Base-by-base conservation (phyloP, 192 early-diverging fungal genomes). In the Podila epigama region DNA sequence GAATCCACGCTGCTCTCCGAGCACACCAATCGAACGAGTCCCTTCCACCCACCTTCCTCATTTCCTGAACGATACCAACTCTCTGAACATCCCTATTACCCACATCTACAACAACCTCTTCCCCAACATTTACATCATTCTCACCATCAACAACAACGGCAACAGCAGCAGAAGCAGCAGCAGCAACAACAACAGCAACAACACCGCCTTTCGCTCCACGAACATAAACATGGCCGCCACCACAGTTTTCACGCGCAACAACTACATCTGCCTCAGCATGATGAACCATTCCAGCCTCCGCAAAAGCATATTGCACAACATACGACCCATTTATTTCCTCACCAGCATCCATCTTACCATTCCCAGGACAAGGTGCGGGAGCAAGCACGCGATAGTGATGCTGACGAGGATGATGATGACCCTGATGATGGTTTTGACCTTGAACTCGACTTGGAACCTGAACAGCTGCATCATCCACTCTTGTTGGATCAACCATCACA, bases 351-450 rank as follows among this genome's bases (percentile, higher is more conserved):
- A 5, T 61, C 48, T 6, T 16, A 58, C 7, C 61, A 71, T 4
- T n/a, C 4, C 44, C 20, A 48, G 1, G 44, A 48, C 7, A 48
- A 22, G 20, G 25, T 25, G 20, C 41, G 41, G 41, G 35, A 59
- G 15, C 37, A 60, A 3, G 36, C 18, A n/a, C 33, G 40, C 15
- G 25, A 29, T 18, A 18, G 16, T 8, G 36, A 40, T 62, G 60
- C 32, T 48, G 44, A 36, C 25, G 50, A 54, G 0, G 52, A 71
- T n/a, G 53, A 56, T n/a, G 53, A 51, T 33, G 41, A 71, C 4
- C 32, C 37, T 12, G 32, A 32, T 12, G 69, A 58, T 0, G 69
- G 32, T n/a, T 57, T 33, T 37, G 55, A 57, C 20, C 32, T 57
- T 11, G 55, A 57, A 18, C 18, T 33, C 9, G 55, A 32, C 29